These are phyloP conservation scores for Myxozyma neotropica DNA, from an alignment of 805 yeast species.

Conservation along the genomic window DNA sequence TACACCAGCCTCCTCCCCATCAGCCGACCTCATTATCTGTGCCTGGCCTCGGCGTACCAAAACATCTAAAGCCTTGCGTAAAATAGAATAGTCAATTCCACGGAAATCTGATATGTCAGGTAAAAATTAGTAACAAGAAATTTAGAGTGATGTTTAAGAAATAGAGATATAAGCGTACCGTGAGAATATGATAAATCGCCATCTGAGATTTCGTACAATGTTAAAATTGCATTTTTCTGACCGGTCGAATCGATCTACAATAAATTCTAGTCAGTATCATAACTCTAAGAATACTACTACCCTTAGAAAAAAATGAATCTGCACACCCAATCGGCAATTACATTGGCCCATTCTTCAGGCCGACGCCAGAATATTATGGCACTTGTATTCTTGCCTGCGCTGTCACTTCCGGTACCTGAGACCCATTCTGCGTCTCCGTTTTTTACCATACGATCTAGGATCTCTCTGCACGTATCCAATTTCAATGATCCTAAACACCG, in stretches of 20 bases:
- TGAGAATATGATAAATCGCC: slow-evolving; percentile 61
- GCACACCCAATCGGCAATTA: slow-evolving; percentile 59
- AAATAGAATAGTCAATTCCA: slow-evolving; percentile 59
- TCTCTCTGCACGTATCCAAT: slow-evolving; percentile 56
- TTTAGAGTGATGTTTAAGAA: slow-evolving; percentile 35
- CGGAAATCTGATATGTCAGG: slow-evolving; percentile 56
- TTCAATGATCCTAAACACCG: slow-evolving; percentile 57
- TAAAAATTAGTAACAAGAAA: no score
- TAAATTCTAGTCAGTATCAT: no score
- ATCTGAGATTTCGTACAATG: slow-evolving; percentile 75
- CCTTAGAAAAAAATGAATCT: not conserved
- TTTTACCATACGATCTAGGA: slow-evolving; percentile 60
- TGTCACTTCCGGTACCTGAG: slow-evolving; percentile 41
- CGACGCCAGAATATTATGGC: slow-evolving; percentile 66
- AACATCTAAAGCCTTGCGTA: slow-evolving; percentile 57
- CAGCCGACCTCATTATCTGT: slow-evolving; percentile 67
- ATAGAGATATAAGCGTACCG: slow-evolving; percentile 44
- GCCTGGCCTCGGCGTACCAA: slow-evolving; percentile 73
- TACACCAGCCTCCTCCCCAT: slow-evolving; percentile 72
- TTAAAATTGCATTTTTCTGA: slow-evolving; percentile 72
- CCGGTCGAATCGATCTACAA: slow-evolving; percentile 64
- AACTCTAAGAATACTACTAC: no score
- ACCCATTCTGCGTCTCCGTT: slow-evolving; percentile 61
- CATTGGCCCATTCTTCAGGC: slow-evolving; percentile 67
- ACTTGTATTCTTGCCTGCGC: slow-evolving; percentile 19